Evolutionary conservation across 306 rosid genomes (phyloP).

Genomic region (Cucumis cinereus): DNA sequence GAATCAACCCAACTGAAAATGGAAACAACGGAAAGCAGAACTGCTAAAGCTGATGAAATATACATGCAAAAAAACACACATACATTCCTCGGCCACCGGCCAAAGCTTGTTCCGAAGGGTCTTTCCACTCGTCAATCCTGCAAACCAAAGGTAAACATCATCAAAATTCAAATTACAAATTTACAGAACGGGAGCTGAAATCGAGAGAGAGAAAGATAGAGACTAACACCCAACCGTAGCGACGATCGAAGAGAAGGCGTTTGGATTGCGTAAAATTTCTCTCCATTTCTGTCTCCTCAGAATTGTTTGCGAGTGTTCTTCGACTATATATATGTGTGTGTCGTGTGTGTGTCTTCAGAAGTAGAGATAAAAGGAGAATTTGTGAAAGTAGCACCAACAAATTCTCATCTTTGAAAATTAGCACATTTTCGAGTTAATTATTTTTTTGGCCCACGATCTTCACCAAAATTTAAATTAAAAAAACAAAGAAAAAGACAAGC

Average conservation of each 20-base stretch:
- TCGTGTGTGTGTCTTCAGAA: no score
- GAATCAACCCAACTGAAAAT: not conserved
- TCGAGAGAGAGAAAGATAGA: constrained; percentile 13
- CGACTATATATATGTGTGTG: no score
- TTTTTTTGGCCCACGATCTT: no score
- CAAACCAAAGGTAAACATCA: not conserved
- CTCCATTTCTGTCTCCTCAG: not conserved
- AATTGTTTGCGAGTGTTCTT: not conserved
- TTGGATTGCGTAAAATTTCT: not conserved
- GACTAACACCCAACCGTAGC: constrained; percentile 92
- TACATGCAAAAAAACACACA: constrained; percentile 8
- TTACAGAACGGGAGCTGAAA: not conserved
- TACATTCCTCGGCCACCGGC: constrained; percentile 92
- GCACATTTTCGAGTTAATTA: no score
- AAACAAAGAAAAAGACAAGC: no score
- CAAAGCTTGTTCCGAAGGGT: constrained; percentile 77
- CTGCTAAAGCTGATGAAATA: not conserved
- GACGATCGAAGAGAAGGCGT: constrained; percentile 74
- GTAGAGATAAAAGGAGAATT: no score
- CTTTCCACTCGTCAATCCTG: constrained; percentile 92
- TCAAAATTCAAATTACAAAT: not conserved
- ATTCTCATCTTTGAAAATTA: no score
- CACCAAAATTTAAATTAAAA: no score
- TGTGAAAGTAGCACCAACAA: no score
- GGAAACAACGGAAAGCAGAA: not conserved